Conservation (phyloP, 108 stramenopile species). For the Stephanodiscus minutulus region DNA sequence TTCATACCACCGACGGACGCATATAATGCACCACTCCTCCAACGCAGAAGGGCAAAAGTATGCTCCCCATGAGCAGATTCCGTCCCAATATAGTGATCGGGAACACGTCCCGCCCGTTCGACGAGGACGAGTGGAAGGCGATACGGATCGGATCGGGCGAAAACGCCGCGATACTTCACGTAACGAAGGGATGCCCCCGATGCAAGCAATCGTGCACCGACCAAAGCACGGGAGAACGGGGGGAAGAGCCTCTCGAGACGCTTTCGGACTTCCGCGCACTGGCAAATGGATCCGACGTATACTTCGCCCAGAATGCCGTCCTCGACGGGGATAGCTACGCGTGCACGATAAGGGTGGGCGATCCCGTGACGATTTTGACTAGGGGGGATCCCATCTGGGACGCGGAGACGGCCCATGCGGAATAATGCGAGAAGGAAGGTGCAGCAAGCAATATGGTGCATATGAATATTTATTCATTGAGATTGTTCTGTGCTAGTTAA, state of each 20-base stretch:
- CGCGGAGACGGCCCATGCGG: slow-evolving; percentile 27
- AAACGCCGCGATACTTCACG: slow-evolving; percentile 54
- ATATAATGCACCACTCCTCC: too few species aligned
- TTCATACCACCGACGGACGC: too few species aligned
- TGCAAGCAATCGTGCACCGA: slow-evolving; percentile 89
- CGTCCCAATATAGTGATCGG: slow-evolving; percentile 83
- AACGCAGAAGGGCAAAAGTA: slow-evolving; percentile 45
- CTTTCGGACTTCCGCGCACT: slow-evolving; percentile 73
- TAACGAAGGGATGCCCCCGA: slow-evolving; percentile 84
- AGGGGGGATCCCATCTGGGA: slow-evolving; percentile 57
- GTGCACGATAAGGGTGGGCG: slow-evolving; percentile 37
- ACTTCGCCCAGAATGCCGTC: slow-evolving; percentile 86
- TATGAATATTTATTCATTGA: too few species aligned
- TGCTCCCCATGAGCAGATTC: slow-evolving; percentile 77
- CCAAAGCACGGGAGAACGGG: slow-evolving; percentile 70
- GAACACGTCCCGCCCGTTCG: slow-evolving; percentile 66
- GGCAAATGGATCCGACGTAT: slow-evolving; percentile 56
- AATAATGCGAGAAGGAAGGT: slow-evolving; percentile 6
- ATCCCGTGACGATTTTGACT: slow-evolving; percentile 50
- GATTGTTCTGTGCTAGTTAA: too few species aligned
- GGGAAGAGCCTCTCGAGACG: slow-evolving; percentile 69
- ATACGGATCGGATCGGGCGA: slow-evolving; percentile 66
- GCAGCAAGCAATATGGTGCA: too few species aligned
- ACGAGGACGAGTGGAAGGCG: slow-evolving; percentile 87
- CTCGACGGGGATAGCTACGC: slow-evolving; percentile 29